phyloP scores from a whole-genome alignment of 2,329 filamentous ascomycete species.

The Dothistroma septosporum region DNA sequence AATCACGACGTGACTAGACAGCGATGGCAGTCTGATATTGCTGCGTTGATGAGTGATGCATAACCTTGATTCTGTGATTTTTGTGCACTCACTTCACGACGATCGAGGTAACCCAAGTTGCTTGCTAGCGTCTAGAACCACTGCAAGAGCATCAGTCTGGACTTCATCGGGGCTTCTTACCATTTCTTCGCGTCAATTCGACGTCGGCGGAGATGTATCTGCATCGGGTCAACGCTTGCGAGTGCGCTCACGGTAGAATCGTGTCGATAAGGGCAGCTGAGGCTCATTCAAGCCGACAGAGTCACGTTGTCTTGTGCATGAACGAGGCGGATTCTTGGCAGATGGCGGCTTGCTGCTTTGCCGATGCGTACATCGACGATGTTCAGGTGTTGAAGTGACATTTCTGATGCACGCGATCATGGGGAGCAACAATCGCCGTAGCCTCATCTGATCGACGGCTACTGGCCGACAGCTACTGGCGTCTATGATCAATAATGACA shows the following conservation, averaged over 20 bases:
- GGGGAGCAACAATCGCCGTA: conserved; percentile 14
- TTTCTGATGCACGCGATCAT: conserved; percentile 18
- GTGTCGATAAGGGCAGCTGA: background rate
- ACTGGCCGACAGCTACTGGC: background rate
- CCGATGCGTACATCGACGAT: conserved; percentile 19
- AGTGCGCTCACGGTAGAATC: background rate
- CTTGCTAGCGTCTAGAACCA: background rate
- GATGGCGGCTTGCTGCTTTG: conserved; percentile 4
- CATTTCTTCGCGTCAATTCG: background rate
- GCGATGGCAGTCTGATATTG: background rate
- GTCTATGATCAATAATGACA: conserved; percentile 1
- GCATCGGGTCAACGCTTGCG: conserved; percentile 4
- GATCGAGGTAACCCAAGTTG: too few relatives aligned
- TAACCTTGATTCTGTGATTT: too few relatives aligned
- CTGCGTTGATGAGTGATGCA: too few relatives aligned
- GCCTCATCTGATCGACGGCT: background rate
- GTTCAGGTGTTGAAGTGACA: conserved; percentile 11
- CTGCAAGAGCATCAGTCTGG: background rate
- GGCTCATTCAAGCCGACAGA: background rate
- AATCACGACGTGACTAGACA: background rate
- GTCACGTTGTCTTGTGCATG: conserved; percentile 8
- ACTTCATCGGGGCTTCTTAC: background rate
- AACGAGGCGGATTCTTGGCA: background rate
- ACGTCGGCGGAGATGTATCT: background rate
- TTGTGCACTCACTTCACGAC: too few relatives aligned